A percentile compares a stretch with the other conserved stretches of the same genome.
These are phyloP conservation scores for Cadophora sp. DNA, from an alignment of 2,329 filamentous ascomycete genomes.

Conservation along the genomic window DNA sequence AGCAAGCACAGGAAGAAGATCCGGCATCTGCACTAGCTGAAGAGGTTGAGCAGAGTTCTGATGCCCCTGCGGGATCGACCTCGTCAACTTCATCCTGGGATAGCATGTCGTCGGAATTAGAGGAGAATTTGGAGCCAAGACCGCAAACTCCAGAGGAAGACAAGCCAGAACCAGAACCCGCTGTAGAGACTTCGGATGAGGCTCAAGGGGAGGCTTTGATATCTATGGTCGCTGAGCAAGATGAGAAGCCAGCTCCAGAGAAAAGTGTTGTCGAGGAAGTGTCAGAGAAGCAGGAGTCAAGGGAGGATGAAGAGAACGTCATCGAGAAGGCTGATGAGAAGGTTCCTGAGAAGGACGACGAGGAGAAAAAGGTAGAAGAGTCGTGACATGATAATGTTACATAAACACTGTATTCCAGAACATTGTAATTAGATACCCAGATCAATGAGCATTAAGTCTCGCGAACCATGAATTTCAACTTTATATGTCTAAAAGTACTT, in stretches of 20 bases:
- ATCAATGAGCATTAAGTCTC: background rate
- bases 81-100: constrained; percentile 34
- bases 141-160: constrained; percentile 22
- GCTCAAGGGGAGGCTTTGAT: constrained; percentile 7
- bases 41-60: constrained; percentile 1
- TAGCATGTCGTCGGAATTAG: constrained; percentile 32
- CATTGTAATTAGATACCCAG: constrained; percentile 12
- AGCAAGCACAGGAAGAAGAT: constrained; percentile 29
- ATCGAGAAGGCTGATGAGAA: constrained; percentile 13
- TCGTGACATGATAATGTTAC: background rate
- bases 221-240: constrained; percentile 2
- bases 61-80: constrained; percentile 19
- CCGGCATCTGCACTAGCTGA: background rate
- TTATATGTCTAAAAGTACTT: too few species aligned
- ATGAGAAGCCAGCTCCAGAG: constrained; percentile 12
- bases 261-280: constrained; percentile 12
- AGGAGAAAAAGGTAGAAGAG: constrained; percentile 1
- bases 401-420: constrained; percentile 5
- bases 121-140: constrained; percentile 40
- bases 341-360: constrained; percentile 4
- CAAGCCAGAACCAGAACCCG: background rate
- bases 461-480: background rate
- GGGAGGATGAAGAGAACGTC: constrained; percentile 3
- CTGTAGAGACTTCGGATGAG: background rate
- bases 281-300: constrained; percentile 12